Base-by-base conservation (phyloP, 371 early-diverging fungal genomes). In the Dichotomocladium elegans region DNA sequence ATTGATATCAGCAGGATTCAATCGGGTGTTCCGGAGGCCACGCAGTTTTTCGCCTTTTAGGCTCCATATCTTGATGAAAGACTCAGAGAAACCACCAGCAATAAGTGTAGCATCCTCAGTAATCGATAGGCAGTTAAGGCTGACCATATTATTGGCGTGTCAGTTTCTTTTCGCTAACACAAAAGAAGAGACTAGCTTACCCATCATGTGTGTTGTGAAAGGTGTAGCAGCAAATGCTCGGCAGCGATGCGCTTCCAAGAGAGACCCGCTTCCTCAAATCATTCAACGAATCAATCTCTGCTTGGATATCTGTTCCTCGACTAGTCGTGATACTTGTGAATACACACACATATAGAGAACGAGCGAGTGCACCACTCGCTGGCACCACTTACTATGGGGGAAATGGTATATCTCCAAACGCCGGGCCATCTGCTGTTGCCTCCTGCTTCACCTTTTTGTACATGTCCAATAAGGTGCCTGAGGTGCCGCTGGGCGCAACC, bases 141-240 rank as follows among this genome's bases (percentile, higher is more conserved):
- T 87, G 65, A 10, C 41, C 1, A 47, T 12, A 45, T 45, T 15
- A 44, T 7, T n/a, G n/a, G 15, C 6, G 14, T 21, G 12, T 24
- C 7, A 28, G 10, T 41, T 14, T 3, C 14, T 14, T 48, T 5
- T 31, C 12, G 24, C 6, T 33, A 10, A 24, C 15, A 8, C 34
- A 1, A 21, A 34, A 9, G 19, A 6, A 29, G 15, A 10, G 29
- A 3, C n/a, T 43, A 33, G 8, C 63, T 43, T 74, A 88, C 87
- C 72, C 70, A 63, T 91, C 91, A 68, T 91, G 85, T 1, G 97
- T 91, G 63, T 99, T 99, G 73, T 97, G 95, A 51, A 99, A 90
- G 4, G 99, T 99, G 71, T 96, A 99, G 58, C 91, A 91, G 70
- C 96, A 96, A 25, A 99, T 86, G 31, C 94, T 94, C 2, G 99